A percentile compares a stretch with the other conserved stretches of the same genome.
phyloP scores from a whole-genome alignment of 139 green algal species.

The Coelastrella sp. region DNA sequence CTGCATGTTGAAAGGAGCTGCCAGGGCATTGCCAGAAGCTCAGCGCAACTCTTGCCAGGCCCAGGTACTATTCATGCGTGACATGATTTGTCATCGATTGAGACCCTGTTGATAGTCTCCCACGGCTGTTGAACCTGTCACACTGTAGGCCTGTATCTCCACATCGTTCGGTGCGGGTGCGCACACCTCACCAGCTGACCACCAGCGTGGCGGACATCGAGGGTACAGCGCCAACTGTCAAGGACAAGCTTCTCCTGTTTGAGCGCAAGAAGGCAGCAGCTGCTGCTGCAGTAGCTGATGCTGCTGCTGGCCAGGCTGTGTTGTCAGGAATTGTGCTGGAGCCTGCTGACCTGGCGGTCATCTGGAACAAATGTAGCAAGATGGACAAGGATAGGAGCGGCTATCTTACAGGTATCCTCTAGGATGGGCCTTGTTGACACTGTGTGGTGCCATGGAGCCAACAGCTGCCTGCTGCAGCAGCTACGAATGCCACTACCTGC shows the following conservation, averaged over 20 bases:
- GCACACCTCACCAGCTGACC: background rate
- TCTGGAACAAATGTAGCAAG: slow-evolving; percentile 22
- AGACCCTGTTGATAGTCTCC: no score
- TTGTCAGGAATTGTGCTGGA: background rate
- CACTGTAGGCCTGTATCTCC: no score
- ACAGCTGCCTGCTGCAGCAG: no score
- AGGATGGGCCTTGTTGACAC: background rate
- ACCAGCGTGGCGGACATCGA: slow-evolving; percentile 35
- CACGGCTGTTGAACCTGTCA: no score
- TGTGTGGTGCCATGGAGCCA: no score
- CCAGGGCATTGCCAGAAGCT: background rate
- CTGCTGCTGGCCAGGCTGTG: background rate
- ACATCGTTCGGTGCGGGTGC: background rate
- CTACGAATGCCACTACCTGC: no score
- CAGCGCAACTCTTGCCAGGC: no score
- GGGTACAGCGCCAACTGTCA: slow-evolving; percentile 11
- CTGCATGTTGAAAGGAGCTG: background rate
- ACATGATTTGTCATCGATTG: no score
- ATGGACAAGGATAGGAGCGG: slow-evolving; percentile 23
- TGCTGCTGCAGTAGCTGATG: background rate
- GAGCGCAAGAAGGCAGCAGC: slow-evolving; percentile 17
- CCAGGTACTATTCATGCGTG: no score
- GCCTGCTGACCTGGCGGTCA: background rate
- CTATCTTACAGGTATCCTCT: slow-evolving; percentile 10
- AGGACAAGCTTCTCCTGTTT: slow-evolving; percentile 25